Evolutionary conservation across 2,329 filamentous ascomycete species (phyloP).

Genomic region (Talaromyces sp.): DNA sequence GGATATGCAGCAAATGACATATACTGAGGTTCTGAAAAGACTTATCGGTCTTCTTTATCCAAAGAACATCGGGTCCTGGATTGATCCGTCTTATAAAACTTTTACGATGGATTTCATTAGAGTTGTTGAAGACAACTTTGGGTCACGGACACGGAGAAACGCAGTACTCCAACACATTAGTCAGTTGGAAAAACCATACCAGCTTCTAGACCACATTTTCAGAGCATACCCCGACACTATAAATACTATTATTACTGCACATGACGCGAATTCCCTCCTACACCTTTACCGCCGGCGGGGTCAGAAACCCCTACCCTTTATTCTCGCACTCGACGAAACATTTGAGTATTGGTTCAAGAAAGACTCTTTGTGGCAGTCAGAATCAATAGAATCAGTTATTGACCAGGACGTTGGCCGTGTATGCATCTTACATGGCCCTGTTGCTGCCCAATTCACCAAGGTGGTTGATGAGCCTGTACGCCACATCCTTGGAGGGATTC

Average conservation of each 20-base stretch:
- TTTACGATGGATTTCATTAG: conserved; percentile 94
- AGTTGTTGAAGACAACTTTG: conserved; percentile 94
- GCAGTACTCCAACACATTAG: conserved; percentile 54
- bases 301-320: conserved; percentile 95
- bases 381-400: conserved; percentile 92
- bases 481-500: conserved; percentile 86
- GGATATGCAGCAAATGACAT: conserved; percentile 94
- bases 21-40: conserved; percentile 76
- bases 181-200: neutral
- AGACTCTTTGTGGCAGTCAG: conserved; percentile 98
- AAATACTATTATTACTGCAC: conserved; percentile 72
- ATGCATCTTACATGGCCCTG: conserved; percentile 95
- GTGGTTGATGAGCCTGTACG: conserved; percentile 89
- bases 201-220: neutral
- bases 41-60: conserved; percentile 89
- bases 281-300: conserved; percentile 83
- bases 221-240: conserved; percentile 50
- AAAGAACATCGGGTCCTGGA: conserved; percentile 85
- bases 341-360: conserved; percentile 99
- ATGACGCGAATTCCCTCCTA: conserved; percentile 89
- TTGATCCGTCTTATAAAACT: conserved; percentile 74
- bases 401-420: conserved; percentile 92
- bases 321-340: conserved; percentile 86
- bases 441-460: conserved; percentile 84
- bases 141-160: conserved; percentile 78